These are phyloP conservation scores for Vaccinium myrtillus DNA, from an alignment of 148 eudicot genomes.

Conservation along the genomic window DNA sequence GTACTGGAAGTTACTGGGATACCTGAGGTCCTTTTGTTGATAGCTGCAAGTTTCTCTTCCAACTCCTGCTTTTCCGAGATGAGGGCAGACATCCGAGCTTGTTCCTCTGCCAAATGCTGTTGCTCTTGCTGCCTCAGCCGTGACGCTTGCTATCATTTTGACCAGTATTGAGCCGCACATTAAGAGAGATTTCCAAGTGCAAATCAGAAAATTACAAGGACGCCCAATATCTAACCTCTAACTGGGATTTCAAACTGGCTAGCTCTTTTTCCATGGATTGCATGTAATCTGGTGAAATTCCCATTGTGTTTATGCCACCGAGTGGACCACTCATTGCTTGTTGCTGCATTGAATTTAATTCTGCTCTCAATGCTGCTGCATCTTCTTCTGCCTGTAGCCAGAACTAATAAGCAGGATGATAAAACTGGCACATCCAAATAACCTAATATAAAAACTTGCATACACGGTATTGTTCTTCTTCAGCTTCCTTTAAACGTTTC, in stretches of 20 bases:
- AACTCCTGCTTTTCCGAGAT: conserved; percentile 67
- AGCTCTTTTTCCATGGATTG: conserved; percentile 80
- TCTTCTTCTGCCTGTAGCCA: conserved; percentile 91
- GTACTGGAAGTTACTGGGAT: not conserved
- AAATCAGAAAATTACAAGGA: not conserved
- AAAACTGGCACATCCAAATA: not conserved
- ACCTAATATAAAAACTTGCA: conserved; percentile 17
- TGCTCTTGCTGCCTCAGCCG: conserved; percentile 82
- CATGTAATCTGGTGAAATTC: conserved; percentile 58
- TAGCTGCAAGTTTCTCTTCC: conserved; percentile 66
- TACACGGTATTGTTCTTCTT: conserved; percentile 97
- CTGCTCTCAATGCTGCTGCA: conserved; percentile 90
- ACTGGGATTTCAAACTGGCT: conserved; percentile 58
- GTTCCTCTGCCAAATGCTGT: conserved; percentile 63
- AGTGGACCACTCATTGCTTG: conserved; percentile 61
- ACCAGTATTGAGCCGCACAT: conserved; percentile 17
- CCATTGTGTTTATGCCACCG: conserved; percentile 45
- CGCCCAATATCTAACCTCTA: conserved; percentile 53
- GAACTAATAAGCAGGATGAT: conserved; percentile 24
- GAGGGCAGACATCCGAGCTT: conserved; percentile 60
- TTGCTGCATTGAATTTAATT: conserved; percentile 78
- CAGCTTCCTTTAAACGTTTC: conserved; percentile 88
- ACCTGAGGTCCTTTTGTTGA: conserved; percentile 61
- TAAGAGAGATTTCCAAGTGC: not conserved
- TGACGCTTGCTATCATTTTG: conserved; percentile 59